phyloP scores from a whole-genome alignment of 78 protist genomes.

The Dictyostelium brefeldianum region DNA sequence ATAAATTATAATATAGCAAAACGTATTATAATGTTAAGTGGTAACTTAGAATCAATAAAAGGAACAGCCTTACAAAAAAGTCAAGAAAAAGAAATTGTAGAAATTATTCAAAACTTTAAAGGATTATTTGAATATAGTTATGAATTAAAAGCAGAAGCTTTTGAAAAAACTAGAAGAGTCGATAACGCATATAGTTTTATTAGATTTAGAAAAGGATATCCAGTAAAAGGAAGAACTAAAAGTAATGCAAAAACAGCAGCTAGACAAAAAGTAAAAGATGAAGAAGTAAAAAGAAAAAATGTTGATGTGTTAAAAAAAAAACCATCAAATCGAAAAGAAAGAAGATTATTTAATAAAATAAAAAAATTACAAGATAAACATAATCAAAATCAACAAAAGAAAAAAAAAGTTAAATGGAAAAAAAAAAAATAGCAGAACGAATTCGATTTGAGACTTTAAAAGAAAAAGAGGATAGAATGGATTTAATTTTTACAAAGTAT shows the following conservation, averaged over 20 bases:
- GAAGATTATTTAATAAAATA: not conserved
- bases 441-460: not conserved
- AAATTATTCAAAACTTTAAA: not conserved
- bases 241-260: constrained; percentile 26
- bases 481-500: not conserved
- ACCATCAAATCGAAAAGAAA: not conserved
- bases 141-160: not conserved
- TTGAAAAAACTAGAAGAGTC: not conserved
- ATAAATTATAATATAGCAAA: not conserved
- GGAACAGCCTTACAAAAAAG: not conserved
- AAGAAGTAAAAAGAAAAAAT: not conserved
- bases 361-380: not conserved
- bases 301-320: not conserved
- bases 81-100: not conserved
- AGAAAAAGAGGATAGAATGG: not conserved
- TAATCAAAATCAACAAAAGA: constrained; percentile 1
- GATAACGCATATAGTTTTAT: not conserved
- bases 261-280: not conserved
- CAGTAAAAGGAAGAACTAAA: constrained; percentile 9
- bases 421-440: not conserved
- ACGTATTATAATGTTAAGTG: constrained; percentile 3
- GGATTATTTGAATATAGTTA: not conserved
- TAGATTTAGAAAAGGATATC: not conserved
- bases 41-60: not conserved
- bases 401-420: not conserved